phyloP scores from a whole-genome alignment of 176 grass and related monocot genomes.

The Oryza coarctata region DNA sequence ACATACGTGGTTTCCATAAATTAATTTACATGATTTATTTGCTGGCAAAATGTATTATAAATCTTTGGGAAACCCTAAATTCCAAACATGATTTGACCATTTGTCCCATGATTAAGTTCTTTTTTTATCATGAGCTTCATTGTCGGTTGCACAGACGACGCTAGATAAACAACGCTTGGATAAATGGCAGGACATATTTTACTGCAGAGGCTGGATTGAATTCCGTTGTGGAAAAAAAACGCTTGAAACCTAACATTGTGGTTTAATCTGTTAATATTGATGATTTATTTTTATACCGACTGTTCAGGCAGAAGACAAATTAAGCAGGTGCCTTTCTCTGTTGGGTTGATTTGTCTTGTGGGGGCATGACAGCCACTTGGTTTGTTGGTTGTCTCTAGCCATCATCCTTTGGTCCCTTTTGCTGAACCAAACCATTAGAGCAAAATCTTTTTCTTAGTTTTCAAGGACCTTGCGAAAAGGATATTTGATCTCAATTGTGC shows the following conservation, averaged over 20 bases:
- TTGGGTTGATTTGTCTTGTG: background rate
- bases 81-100: background rate
- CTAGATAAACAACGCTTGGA: too few species aligned
- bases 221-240: background rate
- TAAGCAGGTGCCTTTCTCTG: background rate
- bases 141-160: background rate
- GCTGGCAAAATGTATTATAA: background rate
- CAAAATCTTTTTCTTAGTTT: conserved; percentile 31
- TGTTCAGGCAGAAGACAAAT: background rate
- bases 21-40: background rate
- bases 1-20: background rate
- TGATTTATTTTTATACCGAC: background rate
- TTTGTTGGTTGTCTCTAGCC: conserved; percentile 17
- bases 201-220: background rate
- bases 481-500: conserved; percentile 38
- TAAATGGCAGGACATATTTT: too few species aligned
- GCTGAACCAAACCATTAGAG: background rate
- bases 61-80: background rate
- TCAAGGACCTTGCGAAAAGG: conserved; percentile 23
- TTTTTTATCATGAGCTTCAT: background rate
- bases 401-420: conserved; percentile 15
- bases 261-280: background rate
- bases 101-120: background rate
- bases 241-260: background rate
- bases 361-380: background rate